Evolutionary conservation across 805 yeast genomes (phyloP).

Genomic region (Metschnikowia noctiluminum): DNA sequence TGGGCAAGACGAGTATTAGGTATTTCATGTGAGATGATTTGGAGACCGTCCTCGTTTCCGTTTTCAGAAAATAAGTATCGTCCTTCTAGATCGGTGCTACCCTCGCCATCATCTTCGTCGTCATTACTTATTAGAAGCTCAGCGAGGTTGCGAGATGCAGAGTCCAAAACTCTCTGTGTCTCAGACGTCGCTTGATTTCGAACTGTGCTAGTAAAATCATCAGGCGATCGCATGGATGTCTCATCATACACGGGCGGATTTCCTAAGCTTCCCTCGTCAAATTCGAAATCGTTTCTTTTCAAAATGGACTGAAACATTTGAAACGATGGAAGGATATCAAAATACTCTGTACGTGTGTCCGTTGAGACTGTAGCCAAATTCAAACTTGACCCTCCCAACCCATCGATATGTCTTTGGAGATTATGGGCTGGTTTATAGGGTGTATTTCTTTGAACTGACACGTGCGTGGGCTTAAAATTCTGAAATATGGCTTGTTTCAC

Average conservation of each 20-base stretch:
- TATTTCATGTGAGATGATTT: conserved; percentile 5
- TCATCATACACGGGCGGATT: conserved; percentile 40
- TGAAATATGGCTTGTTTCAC: neutral
- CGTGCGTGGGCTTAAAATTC: neutral
- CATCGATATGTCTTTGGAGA: conserved; percentile 35
- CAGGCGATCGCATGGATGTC: conserved; percentile 14
- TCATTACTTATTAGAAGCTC: conserved; percentile 1
- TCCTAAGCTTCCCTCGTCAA: conserved; percentile 30
- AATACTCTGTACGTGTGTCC: conserved; percentile 23
- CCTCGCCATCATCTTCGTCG: conserved; percentile 7
- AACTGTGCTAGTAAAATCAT: neutral
- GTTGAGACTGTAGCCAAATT: conserved; percentile 11
- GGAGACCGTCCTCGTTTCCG: conserved; percentile 17
- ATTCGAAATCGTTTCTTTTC: conserved; percentile 40
- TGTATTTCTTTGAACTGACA: conserved; percentile 15
- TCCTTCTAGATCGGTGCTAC: conserved; percentile 15
- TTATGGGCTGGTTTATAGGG: conserved; percentile 36
- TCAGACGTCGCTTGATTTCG: neutral
- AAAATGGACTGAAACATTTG: conserved; percentile 59
- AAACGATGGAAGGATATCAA: conserved; percentile 65
- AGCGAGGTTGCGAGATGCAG: conserved; percentile 9
- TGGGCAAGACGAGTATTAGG: neutral
- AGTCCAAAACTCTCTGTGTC: conserved; percentile 8
- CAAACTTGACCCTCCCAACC: conserved; percentile 12
- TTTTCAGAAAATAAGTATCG: conserved; percentile 18